Percentiles rank a stretch among this genome's conserved stretches.
Evolutionary conservation across 202 grass and related monocot genomes (phyloP).

Genomic region (Cymbopogon flexuosus): DNA sequence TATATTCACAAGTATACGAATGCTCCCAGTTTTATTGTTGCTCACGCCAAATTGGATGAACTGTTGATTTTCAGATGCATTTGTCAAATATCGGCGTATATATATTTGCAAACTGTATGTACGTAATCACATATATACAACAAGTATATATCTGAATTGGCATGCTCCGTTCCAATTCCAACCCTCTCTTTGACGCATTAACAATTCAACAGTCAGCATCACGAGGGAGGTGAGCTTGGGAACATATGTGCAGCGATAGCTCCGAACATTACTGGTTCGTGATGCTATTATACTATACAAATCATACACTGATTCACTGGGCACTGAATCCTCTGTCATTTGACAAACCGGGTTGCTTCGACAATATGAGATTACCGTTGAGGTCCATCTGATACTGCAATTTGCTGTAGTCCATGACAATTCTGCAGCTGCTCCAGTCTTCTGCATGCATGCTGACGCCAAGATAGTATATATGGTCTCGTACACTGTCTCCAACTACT

Average conservation of each 20-base stretch:
- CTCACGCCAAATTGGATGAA: background rate
- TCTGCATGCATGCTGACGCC: slow-evolving; percentile 72
- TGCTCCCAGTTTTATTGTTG: background rate
- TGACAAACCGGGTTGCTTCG: slow-evolving; percentile 44
- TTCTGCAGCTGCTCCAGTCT: slow-evolving; percentile 66
- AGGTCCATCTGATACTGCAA: slow-evolving; percentile 62
- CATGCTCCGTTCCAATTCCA: background rate
- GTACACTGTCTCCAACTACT: slow-evolving; percentile 58
- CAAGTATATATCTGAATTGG: slow-evolving; percentile 27
- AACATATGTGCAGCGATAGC: background rate
- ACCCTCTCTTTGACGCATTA: slow-evolving; percentile 8
- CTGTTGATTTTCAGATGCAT: background rate
- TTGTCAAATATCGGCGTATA: background rate
- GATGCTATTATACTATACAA: background rate
- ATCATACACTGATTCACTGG: slow-evolving; percentile 30
- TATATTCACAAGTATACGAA: background rate
- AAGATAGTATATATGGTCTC: slow-evolving; percentile 71
- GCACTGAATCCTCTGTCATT: slow-evolving; percentile 33
- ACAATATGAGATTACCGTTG: slow-evolving; percentile 60
- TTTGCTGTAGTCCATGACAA: slow-evolving; percentile 59
- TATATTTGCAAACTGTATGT: slow-evolving; percentile 7
- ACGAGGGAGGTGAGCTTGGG: background rate
- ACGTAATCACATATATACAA: slow-evolving; percentile 33
- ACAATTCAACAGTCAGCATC: background rate
- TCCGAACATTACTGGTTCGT: background rate